Percentiles rank a stretch among this genome's conserved stretches.
phyloP scores from a whole-genome alignment of 1,284 basidiomycete species.

The Rhodotorula sp. region DNA sequence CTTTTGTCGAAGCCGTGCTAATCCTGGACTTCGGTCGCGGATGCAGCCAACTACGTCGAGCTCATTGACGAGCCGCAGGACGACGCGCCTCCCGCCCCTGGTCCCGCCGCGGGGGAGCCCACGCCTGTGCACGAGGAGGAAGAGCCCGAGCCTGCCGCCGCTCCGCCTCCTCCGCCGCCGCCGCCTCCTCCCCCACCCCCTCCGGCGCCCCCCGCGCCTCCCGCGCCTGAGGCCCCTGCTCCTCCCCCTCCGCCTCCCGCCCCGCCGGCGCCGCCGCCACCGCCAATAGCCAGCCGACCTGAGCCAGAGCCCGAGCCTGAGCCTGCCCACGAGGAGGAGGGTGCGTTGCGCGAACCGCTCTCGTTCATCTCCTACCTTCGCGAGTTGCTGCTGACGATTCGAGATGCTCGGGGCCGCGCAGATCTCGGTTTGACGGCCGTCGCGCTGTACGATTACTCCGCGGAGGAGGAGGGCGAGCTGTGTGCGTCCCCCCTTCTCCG shows the following conservation, averaged over 20 bases:
- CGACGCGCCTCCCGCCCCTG: conserved; percentile 48
- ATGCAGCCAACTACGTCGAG: conserved; percentile 76
- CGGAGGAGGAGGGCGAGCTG: conserved; percentile 84
- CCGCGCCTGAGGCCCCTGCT: conserved; percentile 35
- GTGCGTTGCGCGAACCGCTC: too few species aligned
- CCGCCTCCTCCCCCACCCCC: conserved; percentile 46
- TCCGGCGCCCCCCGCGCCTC: conserved; percentile 38
- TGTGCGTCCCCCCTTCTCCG: conserved; percentile 42
- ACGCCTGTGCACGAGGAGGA: conserved; percentile 8
- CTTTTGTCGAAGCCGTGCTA: background rate
- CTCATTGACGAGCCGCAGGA: conserved; percentile 58
- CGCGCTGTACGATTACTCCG: conserved; percentile 79
- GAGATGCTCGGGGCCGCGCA: background rate
- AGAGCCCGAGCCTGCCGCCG: conserved; percentile 41
- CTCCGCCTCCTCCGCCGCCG: conserved; percentile 23
- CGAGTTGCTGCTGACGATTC: too few species aligned
- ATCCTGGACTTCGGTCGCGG: background rate
- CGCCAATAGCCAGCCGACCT: conserved; percentile 50
- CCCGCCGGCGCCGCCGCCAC: conserved; percentile 55
- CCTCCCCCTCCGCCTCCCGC: conserved; percentile 47
- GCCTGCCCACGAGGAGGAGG: conserved; percentile 24
- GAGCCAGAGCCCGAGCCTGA: conserved; percentile 51
- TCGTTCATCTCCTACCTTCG: background rate
- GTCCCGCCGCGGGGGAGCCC: conserved; percentile 1
- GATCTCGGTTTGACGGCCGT: conserved; percentile 61